Percentiles rank a stretch among this genome's conserved stretches.
Conservation (phyloP, 768 basidiomycete species). For the Serendipita sp. region DNA sequence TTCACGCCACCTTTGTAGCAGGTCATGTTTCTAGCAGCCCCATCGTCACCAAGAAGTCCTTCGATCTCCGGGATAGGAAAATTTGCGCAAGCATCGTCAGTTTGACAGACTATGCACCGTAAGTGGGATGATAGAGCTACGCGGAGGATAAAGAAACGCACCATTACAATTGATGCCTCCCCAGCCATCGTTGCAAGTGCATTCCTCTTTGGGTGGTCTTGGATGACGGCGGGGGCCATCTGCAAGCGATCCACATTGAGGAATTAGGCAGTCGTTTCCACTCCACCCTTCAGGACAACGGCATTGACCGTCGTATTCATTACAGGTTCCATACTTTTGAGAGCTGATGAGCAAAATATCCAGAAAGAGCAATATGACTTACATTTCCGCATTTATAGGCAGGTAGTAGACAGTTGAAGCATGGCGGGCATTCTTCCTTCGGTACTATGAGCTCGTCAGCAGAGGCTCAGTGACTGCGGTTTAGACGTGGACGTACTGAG, state of each 20-base stretch:
- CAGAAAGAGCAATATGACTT: not conserved
- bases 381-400: conserved; percentile 79
- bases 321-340: conserved; percentile 58
- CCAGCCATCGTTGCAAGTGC: conserved; percentile 92
- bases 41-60: conserved; percentile 21
- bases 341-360: not conserved
- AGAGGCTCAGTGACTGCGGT: not conserved
- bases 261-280: conserved; percentile 84
- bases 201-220: conserved; percentile 55
- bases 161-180: conserved; percentile 95
- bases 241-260: conserved; percentile 86
- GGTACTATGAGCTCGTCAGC: not conserved
- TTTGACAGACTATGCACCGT: conserved; percentile 59
- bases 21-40: conserved; percentile 50
- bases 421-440: conserved; percentile 28
- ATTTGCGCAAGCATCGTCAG: conserved; percentile 57
- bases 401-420: conserved; percentile 92
- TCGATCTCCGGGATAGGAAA: conserved; percentile 47
- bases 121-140: too few relatives aligned
- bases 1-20: conserved; percentile 90
- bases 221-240: conserved; percentile 77
- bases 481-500: not conserved
- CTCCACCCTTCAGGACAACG: conserved; percentile 97
- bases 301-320: conserved; percentile 87
- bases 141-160: conserved; percentile 18